These are phyloP conservation scores for Geotrichum phurueaensis DNA, from an alignment of 1,139 yeast species.

Conservation along the genomic window DNA sequence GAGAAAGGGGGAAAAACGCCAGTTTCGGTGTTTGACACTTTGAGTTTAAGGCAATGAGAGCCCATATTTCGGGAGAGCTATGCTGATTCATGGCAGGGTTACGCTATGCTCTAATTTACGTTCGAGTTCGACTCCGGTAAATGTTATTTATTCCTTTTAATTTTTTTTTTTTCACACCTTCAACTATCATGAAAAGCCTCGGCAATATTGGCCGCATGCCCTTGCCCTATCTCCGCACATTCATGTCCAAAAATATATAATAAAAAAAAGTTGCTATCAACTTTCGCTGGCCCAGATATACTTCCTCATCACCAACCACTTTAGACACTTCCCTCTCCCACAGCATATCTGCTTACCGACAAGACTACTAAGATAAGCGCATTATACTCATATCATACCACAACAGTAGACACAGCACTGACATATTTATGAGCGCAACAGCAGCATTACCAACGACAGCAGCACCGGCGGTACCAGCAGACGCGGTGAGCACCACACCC, in stretches of 20 bases:
- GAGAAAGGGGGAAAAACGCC: too few species aligned
- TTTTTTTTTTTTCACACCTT: neutral
- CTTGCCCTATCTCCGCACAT: neutral
- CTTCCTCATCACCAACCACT: neutral
- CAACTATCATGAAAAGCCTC: too few species aligned
- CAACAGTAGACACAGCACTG: neutral
- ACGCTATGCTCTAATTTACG: too few species aligned
- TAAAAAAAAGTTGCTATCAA: neutral
- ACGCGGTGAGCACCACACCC: neutral
- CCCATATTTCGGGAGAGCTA: too few species aligned
- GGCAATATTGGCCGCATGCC: neutral
- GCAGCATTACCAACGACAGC: conserved; percentile 3
- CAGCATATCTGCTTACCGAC: neutral
- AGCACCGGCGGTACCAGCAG: conserved; percentile 4
- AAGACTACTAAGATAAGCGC: neutral
- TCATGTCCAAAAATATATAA: neutral
- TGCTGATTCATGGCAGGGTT: too few species aligned
- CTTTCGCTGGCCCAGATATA: neutral
- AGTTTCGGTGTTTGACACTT: too few species aligned
- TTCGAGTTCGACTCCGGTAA: neutral
- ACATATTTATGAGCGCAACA: conserved; percentile 12
- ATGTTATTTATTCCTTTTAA: neutral
- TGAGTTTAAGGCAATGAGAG: too few species aligned
- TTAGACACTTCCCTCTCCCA: too few species aligned
- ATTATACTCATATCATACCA: neutral